Percentiles rank a stretch among this genome's conserved stretches.
Evolutionary conservation across 352 stramenopile species (phyloP).

Genomic region (Phytopythium litorale): DNA sequence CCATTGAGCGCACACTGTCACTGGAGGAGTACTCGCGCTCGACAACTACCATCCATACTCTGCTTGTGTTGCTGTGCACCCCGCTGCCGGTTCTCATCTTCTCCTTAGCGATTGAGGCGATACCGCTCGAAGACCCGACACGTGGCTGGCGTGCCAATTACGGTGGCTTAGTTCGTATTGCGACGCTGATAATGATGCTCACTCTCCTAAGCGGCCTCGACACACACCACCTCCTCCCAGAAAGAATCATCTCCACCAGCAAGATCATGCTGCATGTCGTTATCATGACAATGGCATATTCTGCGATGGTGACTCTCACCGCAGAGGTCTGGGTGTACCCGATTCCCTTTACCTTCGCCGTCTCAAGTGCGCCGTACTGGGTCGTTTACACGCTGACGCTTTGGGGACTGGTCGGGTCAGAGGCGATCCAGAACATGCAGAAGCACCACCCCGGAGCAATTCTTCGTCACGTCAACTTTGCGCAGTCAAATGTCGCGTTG

Average conservation of each 20-base stretch:
- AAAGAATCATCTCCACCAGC: too few species aligned
- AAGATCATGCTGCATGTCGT: background rate
- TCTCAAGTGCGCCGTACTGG: constrained; percentile 10
- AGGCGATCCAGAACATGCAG: background rate
- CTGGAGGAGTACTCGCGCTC: constrained; percentile 22
- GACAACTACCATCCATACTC: constrained; percentile 1
- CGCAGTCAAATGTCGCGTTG: constrained; percentile 7
- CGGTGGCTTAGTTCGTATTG: too few species aligned
- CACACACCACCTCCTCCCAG: too few species aligned
- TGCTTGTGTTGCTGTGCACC: background rate
- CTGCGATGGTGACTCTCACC: constrained; percentile 1
- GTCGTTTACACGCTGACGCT: background rate
- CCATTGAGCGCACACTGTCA: constrained; percentile 24
- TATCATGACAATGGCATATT: background rate
- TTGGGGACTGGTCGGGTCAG: background rate
- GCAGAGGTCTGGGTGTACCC: constrained; percentile 13
- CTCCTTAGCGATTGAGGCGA: background rate
- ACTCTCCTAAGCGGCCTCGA: too few species aligned
- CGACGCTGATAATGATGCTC: too few species aligned
- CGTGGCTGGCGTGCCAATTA: too few species aligned
- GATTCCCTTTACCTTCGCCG: constrained; percentile 15
- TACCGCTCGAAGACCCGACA: background rate
- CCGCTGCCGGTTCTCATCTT: background rate
- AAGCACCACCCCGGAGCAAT: background rate
- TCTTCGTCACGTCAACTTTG: background rate